Evolutionary conservation across 345 rosid genomes (phyloP).

Genomic region (Lepidium africanum): DNA sequence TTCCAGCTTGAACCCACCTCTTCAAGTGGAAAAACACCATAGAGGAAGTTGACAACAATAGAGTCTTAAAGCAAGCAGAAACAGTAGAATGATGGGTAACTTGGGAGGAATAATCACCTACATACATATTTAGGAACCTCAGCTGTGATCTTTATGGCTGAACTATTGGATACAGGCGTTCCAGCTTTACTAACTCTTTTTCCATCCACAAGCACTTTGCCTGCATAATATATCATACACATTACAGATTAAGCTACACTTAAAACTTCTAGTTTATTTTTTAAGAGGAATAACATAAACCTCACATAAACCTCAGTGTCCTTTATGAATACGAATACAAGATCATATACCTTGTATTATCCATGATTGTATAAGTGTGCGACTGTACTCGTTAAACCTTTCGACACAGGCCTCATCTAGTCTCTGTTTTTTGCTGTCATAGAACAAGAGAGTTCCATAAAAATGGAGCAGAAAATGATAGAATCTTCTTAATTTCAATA

Average conservation of each 20-base stretch:
- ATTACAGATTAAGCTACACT: not conserved
- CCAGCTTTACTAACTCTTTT: slow-evolving; percentile 83
- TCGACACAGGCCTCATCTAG: slow-evolving; percentile 90
- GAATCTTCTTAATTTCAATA: not conserved
- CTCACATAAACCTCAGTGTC: not conserved
- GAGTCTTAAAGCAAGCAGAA: not conserved
- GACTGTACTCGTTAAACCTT: slow-evolving; percentile 85
- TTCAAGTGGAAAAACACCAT: slow-evolving; percentile 23
- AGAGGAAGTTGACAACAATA: slow-evolving; percentile 4
- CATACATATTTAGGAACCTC: slow-evolving; percentile 96
- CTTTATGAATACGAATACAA: not conserved
- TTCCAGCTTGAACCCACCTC: slow-evolving; percentile 92
- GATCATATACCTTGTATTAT: slow-evolving; percentile 63
- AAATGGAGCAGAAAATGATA: not conserved
- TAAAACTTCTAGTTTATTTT: not conserved
- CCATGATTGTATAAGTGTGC: slow-evolving; percentile 80
- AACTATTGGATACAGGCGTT: slow-evolving; percentile 59
- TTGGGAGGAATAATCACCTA: slow-evolving; percentile 70
- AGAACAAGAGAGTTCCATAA: not conserved
- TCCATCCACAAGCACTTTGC: slow-evolving; percentile 88
- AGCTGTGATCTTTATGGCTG: slow-evolving; percentile 65
- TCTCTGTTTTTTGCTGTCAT: slow-evolving; percentile 53
- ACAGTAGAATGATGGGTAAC: slow-evolving; percentile 5
- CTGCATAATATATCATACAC: slow-evolving; percentile 28
- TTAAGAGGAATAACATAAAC: too few species aligned